These are phyloP conservation scores for Naegleria fowleri DNA, from an alignment of 208 protist species.

Conservation along the genomic window DNA sequence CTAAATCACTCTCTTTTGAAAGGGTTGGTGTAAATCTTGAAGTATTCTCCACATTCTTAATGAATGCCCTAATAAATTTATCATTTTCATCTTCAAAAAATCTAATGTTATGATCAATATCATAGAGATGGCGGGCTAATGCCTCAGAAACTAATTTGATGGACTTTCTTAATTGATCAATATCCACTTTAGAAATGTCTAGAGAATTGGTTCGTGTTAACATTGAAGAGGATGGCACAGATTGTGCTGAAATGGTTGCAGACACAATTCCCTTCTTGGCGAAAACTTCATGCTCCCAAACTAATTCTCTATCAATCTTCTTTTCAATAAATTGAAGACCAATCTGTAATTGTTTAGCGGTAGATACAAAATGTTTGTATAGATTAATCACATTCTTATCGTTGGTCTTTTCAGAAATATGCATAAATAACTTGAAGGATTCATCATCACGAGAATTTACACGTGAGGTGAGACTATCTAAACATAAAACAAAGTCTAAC, in stretches of 20 bases:
- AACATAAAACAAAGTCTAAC: constrained; percentile 3
- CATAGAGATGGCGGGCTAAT: neutral
- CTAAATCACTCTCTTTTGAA: neutral
- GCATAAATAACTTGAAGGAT: neutral
- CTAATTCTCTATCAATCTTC: neutral
- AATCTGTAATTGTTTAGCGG: neutral
- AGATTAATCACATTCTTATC: neutral
- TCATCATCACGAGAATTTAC: neutral
- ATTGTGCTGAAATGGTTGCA: neutral
- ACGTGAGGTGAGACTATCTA: neutral
- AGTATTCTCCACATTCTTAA: neutral
- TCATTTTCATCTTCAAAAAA: neutral
- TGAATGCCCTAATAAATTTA: neutral
- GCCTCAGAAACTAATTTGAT: neutral
- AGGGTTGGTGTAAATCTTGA: neutral
- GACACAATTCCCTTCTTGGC: neutral
- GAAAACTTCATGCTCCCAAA: constrained; percentile 27
- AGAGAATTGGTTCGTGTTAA: neutral
- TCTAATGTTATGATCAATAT: neutral
- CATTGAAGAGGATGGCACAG: neutral
- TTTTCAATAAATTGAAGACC: neutral
- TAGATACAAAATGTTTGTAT: neutral
- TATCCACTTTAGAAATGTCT: neutral
- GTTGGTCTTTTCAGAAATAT: constrained; percentile 8
- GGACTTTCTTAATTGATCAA: neutral